Base-by-base conservation (phyloP, 345 rosid species). In the Combretum micranthum region DNA sequence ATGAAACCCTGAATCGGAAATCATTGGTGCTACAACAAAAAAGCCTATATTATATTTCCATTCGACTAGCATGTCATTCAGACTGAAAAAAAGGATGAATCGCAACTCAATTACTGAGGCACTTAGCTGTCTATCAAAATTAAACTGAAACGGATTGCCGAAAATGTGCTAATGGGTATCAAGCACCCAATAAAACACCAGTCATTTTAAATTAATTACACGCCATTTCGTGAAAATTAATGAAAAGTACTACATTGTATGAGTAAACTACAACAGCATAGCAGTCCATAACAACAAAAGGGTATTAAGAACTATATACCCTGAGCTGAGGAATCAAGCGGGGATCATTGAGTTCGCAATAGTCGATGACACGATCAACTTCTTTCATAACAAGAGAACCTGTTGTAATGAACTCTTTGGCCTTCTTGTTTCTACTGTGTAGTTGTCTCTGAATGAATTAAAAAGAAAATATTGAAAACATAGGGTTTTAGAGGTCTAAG, bases 361-460 rank as follows among this genome's bases (percentile, higher is more conserved):
- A 85, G 77, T 86, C 97, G 13, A 81, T 84, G 47, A 92, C 95
- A 69, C 96, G 78, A 10, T 92, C 97, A 6, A 92, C 97, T 75
- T 92, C 97, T 69, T 84, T 77, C 68, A 88, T 66, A 62, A 89
- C 95, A 21, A 77, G 81, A 86, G 83, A 88, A 23, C 97, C 97
- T 77, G 78, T 86, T 0, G 95, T 95, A 51, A 88, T 87, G 12
- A 83, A 68, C 79, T 88, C 96, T 95, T 82, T 83, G 17, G 97
- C 98, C 60, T 75, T 84, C 83, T 82, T 81, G 76, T 86, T 86
- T 69, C 96, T 77, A 53, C 80, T 77, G 68, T 88, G 96, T 44
- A 92, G 44, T 66, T 71, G 81, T 65, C 98, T 80, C 95, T 91
- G 79, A 26, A 60, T 48, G 37, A 14, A 42, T 47, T n/a, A n/a